A percentile compares a stretch with the other conserved stretches of the same genome.
Evolutionary conservation across 139 green algal genomes (phyloP).

Genomic region (Chlorella ohadii): DNA sequence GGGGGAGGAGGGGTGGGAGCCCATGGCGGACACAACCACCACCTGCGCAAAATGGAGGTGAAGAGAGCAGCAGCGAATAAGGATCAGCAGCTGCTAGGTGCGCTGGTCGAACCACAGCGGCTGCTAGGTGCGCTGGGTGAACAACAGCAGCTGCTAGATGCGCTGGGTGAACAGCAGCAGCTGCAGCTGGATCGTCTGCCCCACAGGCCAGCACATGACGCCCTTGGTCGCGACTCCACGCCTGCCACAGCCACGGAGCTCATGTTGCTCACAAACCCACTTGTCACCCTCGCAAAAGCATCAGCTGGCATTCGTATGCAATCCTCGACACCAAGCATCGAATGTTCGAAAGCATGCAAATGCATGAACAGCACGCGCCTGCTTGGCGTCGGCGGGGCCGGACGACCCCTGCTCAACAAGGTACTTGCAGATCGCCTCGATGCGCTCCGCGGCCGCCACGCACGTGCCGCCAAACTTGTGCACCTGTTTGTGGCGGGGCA

Average conservation of each 20-base stretch:
- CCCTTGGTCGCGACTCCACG: too few relatives aligned
- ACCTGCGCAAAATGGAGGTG: conserved; percentile 32
- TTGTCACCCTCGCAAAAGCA: too few relatives aligned
- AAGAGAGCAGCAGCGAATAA: not conserved
- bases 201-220: too few relatives aligned
- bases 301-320: too few relatives aligned
- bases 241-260: too few relatives aligned
- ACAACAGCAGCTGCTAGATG: too few relatives aligned
- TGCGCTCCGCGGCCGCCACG: conserved; percentile 88
- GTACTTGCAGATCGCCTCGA: conserved; percentile 79
- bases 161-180: too few relatives aligned
- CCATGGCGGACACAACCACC: conserved; percentile 90
- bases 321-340: not conserved
- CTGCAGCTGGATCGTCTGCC: too few relatives aligned
- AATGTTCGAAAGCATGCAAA: too few relatives aligned
- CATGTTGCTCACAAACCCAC: too few relatives aligned
- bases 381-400: not conserved
- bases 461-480: conserved; percentile 99
- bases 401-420: conserved; percentile 54
- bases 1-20: conserved; percentile 68
- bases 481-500: conserved; percentile 54
- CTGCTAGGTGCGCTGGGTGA: too few relatives aligned
- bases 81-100: not conserved
- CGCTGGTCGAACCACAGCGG: too few relatives aligned
- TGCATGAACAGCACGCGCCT: not conserved